Evolutionary conservation across 2,329 filamentous ascomycete genomes (phyloP).

Genomic region (Alternaria angustiovoidea): DNA sequence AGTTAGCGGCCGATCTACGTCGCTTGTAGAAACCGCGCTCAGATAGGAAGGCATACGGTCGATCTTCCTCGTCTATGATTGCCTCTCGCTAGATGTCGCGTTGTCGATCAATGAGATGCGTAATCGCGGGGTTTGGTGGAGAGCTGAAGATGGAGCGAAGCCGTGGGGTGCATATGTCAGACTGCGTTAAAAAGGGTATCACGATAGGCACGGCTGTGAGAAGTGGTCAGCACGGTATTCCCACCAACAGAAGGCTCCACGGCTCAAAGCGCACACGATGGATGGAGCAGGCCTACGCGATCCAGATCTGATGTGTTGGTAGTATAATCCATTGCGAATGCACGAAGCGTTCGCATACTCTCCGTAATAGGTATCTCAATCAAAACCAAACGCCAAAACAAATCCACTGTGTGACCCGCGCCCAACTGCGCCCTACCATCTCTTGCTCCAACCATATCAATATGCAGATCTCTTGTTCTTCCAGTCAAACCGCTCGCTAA

Average conservation of each 20-base stretch:
- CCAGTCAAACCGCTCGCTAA: conserved; percentile 58
- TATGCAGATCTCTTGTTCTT: neutral
- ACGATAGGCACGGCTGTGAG: conserved; percentile 64
- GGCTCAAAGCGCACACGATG: conserved; percentile 46
- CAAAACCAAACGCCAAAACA: conserved; percentile 7
- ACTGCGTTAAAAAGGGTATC: conserved; percentile 61
- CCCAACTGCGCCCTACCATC: neutral
- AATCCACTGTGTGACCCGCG: neutral
- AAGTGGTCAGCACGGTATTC: conserved; percentile 55
- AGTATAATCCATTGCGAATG: neutral
- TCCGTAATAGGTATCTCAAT: conserved; percentile 9
- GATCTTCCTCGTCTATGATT: conserved; percentile 2
- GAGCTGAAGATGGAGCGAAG: conserved; percentile 1
- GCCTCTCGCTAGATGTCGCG: neutral
- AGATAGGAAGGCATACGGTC: neutral
- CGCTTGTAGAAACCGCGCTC: neutral
- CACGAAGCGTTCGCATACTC: neutral
- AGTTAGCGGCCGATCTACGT: neutral
- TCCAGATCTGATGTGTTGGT: conserved; percentile 17
- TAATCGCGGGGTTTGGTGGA: neutral
- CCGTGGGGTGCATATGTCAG: neutral
- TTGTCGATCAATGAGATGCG: neutral
- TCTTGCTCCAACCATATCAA: neutral
- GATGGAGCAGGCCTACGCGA: conserved; percentile 54
- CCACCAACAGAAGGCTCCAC: conserved; percentile 39